Base-by-base conservation (phyloP, 306 rosid genomes). In the Glycine tomentella region DNA sequence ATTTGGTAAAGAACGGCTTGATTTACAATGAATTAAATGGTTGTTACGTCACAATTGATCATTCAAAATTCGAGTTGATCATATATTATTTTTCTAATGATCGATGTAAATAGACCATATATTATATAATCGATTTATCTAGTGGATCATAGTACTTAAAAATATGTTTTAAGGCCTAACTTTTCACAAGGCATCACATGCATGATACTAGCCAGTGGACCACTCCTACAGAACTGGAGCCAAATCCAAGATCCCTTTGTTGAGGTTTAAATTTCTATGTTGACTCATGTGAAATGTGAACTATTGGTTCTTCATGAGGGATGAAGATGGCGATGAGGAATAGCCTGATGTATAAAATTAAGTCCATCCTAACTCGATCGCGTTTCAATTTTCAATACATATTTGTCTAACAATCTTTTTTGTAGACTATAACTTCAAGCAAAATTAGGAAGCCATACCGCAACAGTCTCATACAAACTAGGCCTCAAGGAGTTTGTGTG, bases 181-280 rank as follows among this genome's bases (percentile, higher is more conserved):
- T 56, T 10, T 53, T 73, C 15, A 55, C 50, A 4, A 15, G 55
- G 68, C 68, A 74, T 74, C 78, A 56, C 68, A 74, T 17, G 17
- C 56, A 50, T 42, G 46, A 42, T 42, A 42, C 46, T 42, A 7
- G 46, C 46, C 40, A 36, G 67, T 16, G 67, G 78, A 31, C 48
- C 40, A 46, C 76, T 4, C 33, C 7, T 7, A 7, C 46, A 42
- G 9, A 42, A 10, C 5, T 72, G 76, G 42, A 70, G 20, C 59
- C 49, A 52, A 33, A 34, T 10, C 12, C 62, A 52, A 14, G 76
- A n/a, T 33, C 33, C 49, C 76, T 46, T 13, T 51, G 11, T 3
- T 14, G 13, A 52, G 3, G 14, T 34, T 72, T 36, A 52, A 52
- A 51, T 34, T 51, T 52, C n/a, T 51, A 3, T 14, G 61, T n/a